Percentiles rank a stretch among this genome's conserved stretches.
Conservation (phyloP, 1,284 basidiomycete genomes). For the Jaminaea rosea region DNA sequence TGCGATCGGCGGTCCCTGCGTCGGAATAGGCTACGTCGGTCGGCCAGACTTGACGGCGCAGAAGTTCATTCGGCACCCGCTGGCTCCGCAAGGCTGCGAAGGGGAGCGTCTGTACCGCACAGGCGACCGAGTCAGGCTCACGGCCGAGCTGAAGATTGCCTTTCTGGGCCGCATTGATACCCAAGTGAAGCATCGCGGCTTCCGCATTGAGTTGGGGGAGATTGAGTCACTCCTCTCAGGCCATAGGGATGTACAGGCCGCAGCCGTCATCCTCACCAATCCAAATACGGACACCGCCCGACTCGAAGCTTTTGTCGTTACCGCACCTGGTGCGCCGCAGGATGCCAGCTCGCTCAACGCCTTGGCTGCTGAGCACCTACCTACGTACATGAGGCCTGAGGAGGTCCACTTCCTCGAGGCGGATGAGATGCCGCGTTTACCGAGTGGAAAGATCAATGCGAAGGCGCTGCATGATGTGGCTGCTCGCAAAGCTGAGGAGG, state of each 20-base stretch:
- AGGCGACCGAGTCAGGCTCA: conserved; percentile 38
- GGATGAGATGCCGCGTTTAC: conserved; percentile 9
- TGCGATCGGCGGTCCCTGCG: conserved; percentile 39
- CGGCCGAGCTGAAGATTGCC: conserved; percentile 25
- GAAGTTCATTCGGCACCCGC: conserved; percentile 22
- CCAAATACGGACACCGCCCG: neutral
- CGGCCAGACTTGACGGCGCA: conserved; percentile 32
- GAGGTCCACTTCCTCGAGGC: conserved; percentile 1
- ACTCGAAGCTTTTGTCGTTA: conserved; percentile 5
- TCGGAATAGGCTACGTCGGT: conserved; percentile 40
- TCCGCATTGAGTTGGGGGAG: conserved; percentile 45
- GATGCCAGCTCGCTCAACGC: neutral
- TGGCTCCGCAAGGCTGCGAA: conserved; percentile 12
- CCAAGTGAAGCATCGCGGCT: conserved; percentile 46
- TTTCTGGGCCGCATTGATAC: conserved; percentile 35
- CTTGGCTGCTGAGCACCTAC: neutral
- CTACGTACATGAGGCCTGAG: conserved; percentile 8
- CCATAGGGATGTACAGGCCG: conserved; percentile 6
- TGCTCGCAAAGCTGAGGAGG: neutral
- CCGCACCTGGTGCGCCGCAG: too few relatives aligned
- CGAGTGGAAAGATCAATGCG: conserved; percentile 9
- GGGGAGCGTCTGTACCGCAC: conserved; percentile 40
- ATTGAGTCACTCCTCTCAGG: conserved; percentile 11
- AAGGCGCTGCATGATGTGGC: conserved; percentile 7
- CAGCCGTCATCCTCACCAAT: conserved; percentile 6